Conservation (phyloP, 1,284 basidiomycete species). For the Xerocomus alliaceus region DNA sequence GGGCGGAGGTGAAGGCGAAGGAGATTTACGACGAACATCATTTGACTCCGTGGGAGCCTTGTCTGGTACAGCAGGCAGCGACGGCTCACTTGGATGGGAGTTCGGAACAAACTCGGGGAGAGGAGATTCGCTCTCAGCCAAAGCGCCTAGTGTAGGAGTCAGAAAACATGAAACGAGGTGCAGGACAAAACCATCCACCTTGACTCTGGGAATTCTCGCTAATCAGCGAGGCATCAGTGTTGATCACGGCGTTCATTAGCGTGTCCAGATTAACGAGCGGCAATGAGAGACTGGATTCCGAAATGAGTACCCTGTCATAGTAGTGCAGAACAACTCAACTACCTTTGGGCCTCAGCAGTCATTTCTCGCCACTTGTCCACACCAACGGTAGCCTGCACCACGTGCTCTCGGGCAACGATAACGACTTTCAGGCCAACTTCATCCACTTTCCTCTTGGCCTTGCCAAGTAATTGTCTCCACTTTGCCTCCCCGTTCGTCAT, state of each 20-base stretch:
- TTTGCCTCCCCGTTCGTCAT: slow-evolving; percentile 54
- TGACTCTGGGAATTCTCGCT: slow-evolving; percentile 14
- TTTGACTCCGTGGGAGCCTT: background rate
- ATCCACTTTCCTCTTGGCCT: slow-evolving; percentile 56
- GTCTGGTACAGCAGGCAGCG: slow-evolving; percentile 28
- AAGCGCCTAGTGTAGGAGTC: slow-evolving; percentile 14
- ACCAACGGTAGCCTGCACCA: slow-evolving; percentile 57
- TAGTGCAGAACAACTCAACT: slow-evolving; percentile 18
- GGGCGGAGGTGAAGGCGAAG: slow-evolving; percentile 21
- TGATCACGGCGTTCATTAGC: slow-evolving; percentile 53
- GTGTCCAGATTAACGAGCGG: slow-evolving; percentile 43
- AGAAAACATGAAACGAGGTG: slow-evolving; percentile 7
- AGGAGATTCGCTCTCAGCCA: slow-evolving; percentile 36
- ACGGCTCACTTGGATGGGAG: slow-evolving; percentile 51
- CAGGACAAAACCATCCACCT: slow-evolving; percentile 27
- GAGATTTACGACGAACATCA: slow-evolving; percentile 10
- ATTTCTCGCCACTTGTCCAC: slow-evolving; percentile 59
- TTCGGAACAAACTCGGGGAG: slow-evolving; percentile 52
- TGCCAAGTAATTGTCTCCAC: slow-evolving; percentile 57
- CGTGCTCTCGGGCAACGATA: slow-evolving; percentile 57
- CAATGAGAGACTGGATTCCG: slow-evolving; percentile 45
- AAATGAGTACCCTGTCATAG: slow-evolving; percentile 10
- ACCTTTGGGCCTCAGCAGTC: slow-evolving; percentile 59
- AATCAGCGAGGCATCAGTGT: slow-evolving; percentile 43
- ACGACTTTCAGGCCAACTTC: slow-evolving; percentile 50